Evolutionary conservation across 768 basidiomycete species (phyloP), one percentile per base, ranked within the genome.

Genomic region (Asterophora parasitica): DNA sequence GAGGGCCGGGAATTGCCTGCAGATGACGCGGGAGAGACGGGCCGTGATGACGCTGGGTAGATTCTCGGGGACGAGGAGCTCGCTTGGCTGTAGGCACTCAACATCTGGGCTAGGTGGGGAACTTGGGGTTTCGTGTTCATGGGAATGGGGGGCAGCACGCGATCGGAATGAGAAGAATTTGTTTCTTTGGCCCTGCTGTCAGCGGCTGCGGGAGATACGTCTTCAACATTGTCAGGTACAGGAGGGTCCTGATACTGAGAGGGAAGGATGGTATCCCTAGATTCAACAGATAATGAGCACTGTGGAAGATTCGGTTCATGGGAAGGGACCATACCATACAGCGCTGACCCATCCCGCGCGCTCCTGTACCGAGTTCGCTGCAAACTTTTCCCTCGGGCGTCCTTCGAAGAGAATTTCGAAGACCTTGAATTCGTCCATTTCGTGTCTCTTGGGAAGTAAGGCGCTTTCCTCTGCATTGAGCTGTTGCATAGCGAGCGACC

Each of bases 271-370:
- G 70, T 68, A 58, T 87, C 82, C 85, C 85, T 85, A 26, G 17
- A 23, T 23, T 6, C 23, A 32, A 35, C 19, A 31, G 19, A 12
- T 12, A 31, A 40, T 20, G 51, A 8, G 28, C 8, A 38, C 17
- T 19, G 11, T 32, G 31, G 42, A 34, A 36, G 16, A 47, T 33
- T 8, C 44, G 44, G 46, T 16, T 40, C 28, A 40, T 27, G 23
- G 17, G 35, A 17, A 12, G 26, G 11, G 16, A 16, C 60, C 72
- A 58, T 61, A 86, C 87, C 87, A 89, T 39, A 88, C 78, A 3
- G 81, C 77, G 56, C 82, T 83, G 42, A 89, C 75, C 87, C 87
- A 89, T 7, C 73, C 74, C 3, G 84, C 85, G 42, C 87, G 71
- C 47, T 85, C 83, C 49, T 75, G 72, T 20, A 79, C 74, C 16